phyloP scores from a whole-genome alignment of 106 monocot species.

The Dendrobium officinale region DNA sequence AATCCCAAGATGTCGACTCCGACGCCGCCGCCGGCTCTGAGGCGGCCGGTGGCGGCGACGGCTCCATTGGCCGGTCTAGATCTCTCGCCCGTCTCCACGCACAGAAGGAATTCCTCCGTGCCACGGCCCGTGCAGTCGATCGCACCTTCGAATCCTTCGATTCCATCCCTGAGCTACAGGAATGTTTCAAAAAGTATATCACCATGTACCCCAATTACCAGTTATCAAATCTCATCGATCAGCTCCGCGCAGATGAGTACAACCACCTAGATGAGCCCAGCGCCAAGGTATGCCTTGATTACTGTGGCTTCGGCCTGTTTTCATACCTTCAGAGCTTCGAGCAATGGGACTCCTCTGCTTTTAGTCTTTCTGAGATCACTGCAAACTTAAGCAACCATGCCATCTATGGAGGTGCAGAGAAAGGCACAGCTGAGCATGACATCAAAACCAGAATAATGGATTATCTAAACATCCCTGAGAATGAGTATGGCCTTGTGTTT shows the following conservation, averaged over 20 bases:
- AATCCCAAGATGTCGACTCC: conserved; percentile 55
- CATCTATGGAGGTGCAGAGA: conserved; percentile 76
- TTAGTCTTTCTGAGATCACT: conserved; percentile 78
- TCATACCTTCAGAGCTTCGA: conserved; percentile 69
- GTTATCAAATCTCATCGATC: conserved; percentile 57
- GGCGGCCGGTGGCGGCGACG: conserved; percentile 1
- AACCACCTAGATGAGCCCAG: conserved; percentile 47
- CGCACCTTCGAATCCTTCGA: conserved; percentile 43
- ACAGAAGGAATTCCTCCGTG: conserved; percentile 86
- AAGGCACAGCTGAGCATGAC: conserved; percentile 77
- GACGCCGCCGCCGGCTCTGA: conserved; percentile 16
- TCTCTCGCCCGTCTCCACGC: conserved; percentile 84
- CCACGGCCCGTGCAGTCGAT: conserved; percentile 76
- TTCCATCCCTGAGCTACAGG: conserved; percentile 50
- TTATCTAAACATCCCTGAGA: conserved; percentile 91
- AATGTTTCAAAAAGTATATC: conserved; percentile 66
- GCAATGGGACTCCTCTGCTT: conserved; percentile 63
- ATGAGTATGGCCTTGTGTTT: conserved; percentile 85
- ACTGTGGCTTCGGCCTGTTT: conserved; percentile 94
- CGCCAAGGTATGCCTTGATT: conserved; percentile 88
- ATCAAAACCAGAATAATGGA: conserved; percentile 81
- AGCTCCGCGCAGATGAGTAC: conserved; percentile 64
- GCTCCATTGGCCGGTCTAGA: conserved; percentile 50
- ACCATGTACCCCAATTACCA: conserved; percentile 87
- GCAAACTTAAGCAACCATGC: conserved; percentile 89